Evolutionary conservation across 2,329 filamentous ascomycete species (phyloP).

Genomic region (Xylaria sp.): DNA sequence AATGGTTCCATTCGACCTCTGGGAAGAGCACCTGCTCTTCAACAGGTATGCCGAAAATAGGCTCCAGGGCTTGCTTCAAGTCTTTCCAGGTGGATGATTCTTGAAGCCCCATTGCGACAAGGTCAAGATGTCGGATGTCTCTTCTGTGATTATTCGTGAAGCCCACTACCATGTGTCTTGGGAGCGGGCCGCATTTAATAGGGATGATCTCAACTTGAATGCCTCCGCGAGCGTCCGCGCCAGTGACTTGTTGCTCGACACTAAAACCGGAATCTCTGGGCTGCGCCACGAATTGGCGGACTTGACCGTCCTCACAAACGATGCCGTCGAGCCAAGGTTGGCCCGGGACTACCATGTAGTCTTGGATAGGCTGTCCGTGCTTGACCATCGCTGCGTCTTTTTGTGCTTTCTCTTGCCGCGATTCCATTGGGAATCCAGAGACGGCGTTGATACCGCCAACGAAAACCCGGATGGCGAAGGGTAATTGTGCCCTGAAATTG

Average conservation of each 20-base stretch:
- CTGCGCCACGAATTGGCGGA: too few relatives aligned
- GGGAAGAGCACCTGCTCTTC: not conserved
- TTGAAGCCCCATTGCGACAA: not conserved
- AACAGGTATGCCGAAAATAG: not conserved
- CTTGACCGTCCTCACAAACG: conserved; percentile 42
- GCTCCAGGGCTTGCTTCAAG: not conserved
- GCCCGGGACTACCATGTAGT: conserved; percentile 49
- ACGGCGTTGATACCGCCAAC: conserved; percentile 53
- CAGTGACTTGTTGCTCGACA: too few relatives aligned
- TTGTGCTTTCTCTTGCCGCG: not conserved
- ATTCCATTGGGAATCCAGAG: conserved; percentile 42
- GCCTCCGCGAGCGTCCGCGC: too few relatives aligned
- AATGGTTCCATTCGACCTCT: not conserved
- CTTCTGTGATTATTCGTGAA: too few relatives aligned
- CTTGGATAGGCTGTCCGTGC: conserved; percentile 30
- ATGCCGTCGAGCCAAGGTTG: conserved; percentile 55
- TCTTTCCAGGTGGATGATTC: conserved; percentile 2
- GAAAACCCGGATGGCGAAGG: conserved; percentile 49
- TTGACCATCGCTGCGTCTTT: conserved; percentile 22
- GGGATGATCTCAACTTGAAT: too few relatives aligned
- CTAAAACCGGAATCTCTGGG: too few relatives aligned
- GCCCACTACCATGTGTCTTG: too few relatives aligned
- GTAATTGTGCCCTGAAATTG: conserved; percentile 46
- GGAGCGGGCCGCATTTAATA: too few relatives aligned
- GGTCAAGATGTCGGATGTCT: too few relatives aligned